Evolutionary conservation across 768 basidiomycete species (phyloP), one percentile per base, ranked within the genome.

Genomic region (Udeniomyces megalosporus): DNA sequence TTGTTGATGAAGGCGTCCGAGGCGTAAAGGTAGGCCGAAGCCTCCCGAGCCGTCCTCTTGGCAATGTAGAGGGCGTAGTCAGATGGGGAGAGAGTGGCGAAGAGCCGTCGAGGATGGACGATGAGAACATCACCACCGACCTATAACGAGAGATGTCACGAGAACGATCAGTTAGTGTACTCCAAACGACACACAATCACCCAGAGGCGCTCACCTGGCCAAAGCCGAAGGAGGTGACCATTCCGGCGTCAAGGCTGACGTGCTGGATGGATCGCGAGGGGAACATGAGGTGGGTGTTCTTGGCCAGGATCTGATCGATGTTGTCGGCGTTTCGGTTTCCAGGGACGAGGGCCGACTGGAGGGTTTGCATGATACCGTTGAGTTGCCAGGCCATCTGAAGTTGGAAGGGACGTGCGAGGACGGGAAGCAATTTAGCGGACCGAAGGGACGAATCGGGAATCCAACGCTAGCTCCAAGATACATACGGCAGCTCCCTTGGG

Each of bases 111-210:
- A 66, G 95, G 92, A 72, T 97, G 84, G 54, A 97, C 71, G 69
- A 96, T 78, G 67, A 92, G 79, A 48, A 84, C 86, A 61, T 83
- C 86, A 59, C 95, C 95, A 58, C 95, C 95, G 66, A 68, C 68
- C 50, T 42, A 47, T 29, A 59, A 96, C 93, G 80, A 96, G 95
- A 69, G 95, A 92, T 77, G 97, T 97, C 66, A 95, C 93, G 75
- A 93, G 93, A 15, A 88, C 91, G 0, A 89, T 91, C 83, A 88
- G n/a, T n/a, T n/a, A n/a, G n/a, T n/a, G n/a, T n/a, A n/a, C n/a
- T n/a, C n/a, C n/a, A 67, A 52, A 53, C 55, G 67, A 35, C 34
- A 46, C 3, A n/a, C 11, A 49, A 58, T n/a, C 26, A 45, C 31
- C 38, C 8, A 42, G 38, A 8, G 38, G 17, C 8, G 17, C 38